Percentiles rank a stretch among this genome's conserved stretches.
These are phyloP conservation scores for Trichoderma arundinaceum DNA, from an alignment of 2,329 filamentous ascomycete species.

Conservation along the genomic window DNA sequence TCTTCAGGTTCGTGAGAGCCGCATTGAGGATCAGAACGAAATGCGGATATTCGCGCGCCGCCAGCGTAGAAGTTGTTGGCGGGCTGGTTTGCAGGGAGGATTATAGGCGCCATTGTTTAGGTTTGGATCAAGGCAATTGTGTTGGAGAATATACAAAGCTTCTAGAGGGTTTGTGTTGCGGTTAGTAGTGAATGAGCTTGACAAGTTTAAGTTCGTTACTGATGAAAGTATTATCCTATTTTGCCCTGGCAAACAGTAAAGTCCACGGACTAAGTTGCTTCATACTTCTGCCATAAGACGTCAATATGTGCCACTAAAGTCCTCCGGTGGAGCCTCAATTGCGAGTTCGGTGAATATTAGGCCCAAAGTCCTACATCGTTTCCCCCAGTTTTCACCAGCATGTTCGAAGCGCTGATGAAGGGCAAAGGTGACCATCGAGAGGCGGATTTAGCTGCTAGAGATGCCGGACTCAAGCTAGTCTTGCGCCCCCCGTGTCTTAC, in stretches of 20 bases:
- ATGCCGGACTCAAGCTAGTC: neutral
- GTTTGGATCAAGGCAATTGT: neutral
- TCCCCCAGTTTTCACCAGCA: neutral
- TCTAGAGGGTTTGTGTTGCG: neutral
- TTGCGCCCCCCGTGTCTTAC: neutral
- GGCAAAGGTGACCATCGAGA: neutral
- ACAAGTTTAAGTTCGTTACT: too few relatives aligned
- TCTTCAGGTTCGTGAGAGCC: slow-evolving; percentile 34
- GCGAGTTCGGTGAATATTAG: too few relatives aligned
- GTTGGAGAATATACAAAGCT: neutral
- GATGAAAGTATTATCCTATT: too few relatives aligned
- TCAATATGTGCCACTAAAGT: too few relatives aligned
- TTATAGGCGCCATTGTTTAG: slow-evolving; percentile 32
- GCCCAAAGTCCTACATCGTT: too few relatives aligned
- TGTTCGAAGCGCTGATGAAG: neutral
- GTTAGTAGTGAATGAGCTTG: neutral
- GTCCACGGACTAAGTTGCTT: too few relatives aligned
- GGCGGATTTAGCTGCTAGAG: neutral
- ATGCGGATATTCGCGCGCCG: slow-evolving; percentile 32
- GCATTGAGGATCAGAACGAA: slow-evolving; percentile 30
- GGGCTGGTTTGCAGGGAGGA: slow-evolving; percentile 34
- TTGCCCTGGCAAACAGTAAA: too few relatives aligned
- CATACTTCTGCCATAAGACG: too few relatives aligned
- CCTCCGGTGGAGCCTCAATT: too few relatives aligned
- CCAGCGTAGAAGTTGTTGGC: slow-evolving; percentile 33